A percentile compares a stretch with the other conserved stretches of the same genome.
These are phyloP conservation scores for Dendrobium officinale DNA, from an alignment of 106 monocot genomes.

Conservation along the genomic window DNA sequence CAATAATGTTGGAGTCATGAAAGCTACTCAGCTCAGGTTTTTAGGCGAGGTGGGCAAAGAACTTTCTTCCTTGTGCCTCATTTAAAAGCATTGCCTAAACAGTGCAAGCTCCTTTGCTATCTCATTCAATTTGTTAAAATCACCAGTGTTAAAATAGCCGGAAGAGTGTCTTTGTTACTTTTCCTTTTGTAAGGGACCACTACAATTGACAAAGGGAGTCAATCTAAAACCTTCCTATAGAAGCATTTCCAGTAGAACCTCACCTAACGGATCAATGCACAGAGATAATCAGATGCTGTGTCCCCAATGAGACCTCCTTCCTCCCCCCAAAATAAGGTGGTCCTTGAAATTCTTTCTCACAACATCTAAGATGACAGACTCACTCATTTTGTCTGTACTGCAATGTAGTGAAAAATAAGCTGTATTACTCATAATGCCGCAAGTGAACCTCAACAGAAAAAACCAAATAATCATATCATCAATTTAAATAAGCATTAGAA, in stretches of 20 bases:
- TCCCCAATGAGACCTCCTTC: slow-evolving; percentile 97
- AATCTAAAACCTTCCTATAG: background rate
- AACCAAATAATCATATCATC: background rate
- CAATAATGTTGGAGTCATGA: too few relatives aligned
- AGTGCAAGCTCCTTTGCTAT: background rate
- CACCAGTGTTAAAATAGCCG: background rate
- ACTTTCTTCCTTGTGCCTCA: too few relatives aligned
- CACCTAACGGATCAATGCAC: slow-evolving; percentile 99
- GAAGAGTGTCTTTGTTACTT: background rate
- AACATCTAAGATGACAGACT: slow-evolving; percentile 78
- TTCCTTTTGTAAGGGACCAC: background rate
- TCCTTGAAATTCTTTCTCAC: slow-evolving; percentile 76
- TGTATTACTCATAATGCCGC: background rate
- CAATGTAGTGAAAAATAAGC: slow-evolving; percentile 7
- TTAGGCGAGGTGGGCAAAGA: too few relatives aligned
- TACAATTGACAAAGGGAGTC: background rate
- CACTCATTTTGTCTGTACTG: slow-evolving; percentile 96
- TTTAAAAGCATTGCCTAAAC: background rate
- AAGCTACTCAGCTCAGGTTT: too few relatives aligned
- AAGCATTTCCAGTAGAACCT: slow-evolving; percentile 12
- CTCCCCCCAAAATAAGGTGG: slow-evolving; percentile 95
- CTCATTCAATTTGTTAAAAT: background rate
- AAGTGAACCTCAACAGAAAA: background rate
- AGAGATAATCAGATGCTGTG: slow-evolving; percentile 78
- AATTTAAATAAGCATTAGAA: background rate